Base-by-base conservation (phyloP, 2,329 filamentous ascomycete genomes). In the Aspergillus awamori region DNA sequence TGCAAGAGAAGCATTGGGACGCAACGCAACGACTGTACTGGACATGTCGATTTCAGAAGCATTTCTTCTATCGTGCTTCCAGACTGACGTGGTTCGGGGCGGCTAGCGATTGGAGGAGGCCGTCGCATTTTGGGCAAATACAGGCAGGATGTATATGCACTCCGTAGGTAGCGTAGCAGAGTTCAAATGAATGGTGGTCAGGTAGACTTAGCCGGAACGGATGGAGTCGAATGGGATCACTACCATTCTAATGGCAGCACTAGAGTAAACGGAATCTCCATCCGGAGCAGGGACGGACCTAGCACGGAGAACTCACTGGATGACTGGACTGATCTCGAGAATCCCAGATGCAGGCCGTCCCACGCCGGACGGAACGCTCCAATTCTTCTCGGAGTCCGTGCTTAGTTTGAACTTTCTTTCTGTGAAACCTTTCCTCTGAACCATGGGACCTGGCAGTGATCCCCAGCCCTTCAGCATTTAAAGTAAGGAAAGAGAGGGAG, bases 31-130 rank as follows among this genome's bases (percentile, higher is more conserved):
- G 59, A 55, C 53, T 52, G 58, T 45, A 36, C 60, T 54, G 54
- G 47, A 60, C 36, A 56, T 58, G 59, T 60, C 57, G 57, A 38
- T 56, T 53, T 64, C 60, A 55, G 58, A 36, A 57, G 36, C 53
- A 47, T 62, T 57, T 57, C 60, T 62, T 57, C 60, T 33, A 60
- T 58, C 48, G 51, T 54, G 57, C 59, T 65, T 57, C 55, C 38
- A 41, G 53, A 55, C 26, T 51, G 59, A 60, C 53, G 56, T 49
- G 57, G 33, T 59, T 57, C 53, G 58, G 49, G 60, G 65, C 65
- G 62, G 60, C 56, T 68, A 68, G 63, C 60, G 65, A 68, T 68
- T 68, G 66, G 66, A 63, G 38, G 53, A 57, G 59, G 57, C 43
- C 30, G 28, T 64, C 60, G 36, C 33, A 61, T 58, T 61, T 62